A percentile compares a stretch with the other conserved stretches of the same genome.
Conservation (phyloP, 148 eudicot genomes). For the Chenopodium quinoa region DNA sequence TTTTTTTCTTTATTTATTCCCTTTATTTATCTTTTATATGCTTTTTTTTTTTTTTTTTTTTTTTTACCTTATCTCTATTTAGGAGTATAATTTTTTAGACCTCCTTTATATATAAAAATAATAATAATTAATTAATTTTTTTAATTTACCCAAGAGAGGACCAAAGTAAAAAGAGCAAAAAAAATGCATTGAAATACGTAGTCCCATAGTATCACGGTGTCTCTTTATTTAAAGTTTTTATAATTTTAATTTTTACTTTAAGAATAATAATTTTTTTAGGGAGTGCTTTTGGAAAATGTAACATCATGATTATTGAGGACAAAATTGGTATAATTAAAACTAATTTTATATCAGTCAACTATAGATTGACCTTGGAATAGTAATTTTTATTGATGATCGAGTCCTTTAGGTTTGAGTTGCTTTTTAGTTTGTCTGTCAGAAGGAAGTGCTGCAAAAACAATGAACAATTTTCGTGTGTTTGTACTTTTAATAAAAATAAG, state of each 20-base stretch:
- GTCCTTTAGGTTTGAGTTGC: constrained; percentile 6
- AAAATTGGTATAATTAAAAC: neutral
- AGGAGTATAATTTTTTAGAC: neutral
- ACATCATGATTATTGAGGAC: constrained; percentile 4
- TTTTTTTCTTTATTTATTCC: neutral
- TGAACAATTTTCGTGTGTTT: neutral
- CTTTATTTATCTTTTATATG: neutral
- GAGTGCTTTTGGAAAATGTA: neutral
- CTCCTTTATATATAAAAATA: neutral
- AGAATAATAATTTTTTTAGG: neutral
- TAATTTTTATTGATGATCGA: neutral
- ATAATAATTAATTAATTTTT: neutral
- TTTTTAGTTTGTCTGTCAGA: constrained; percentile 13
- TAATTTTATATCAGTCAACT: constrained; percentile 11
- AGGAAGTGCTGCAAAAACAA: neutral
- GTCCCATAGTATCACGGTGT: constrained; percentile 49
- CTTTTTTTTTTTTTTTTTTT: constrained; percentile 5
- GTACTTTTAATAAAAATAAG: neutral
- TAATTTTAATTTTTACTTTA: neutral
- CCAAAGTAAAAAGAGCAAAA: constrained; percentile 23
- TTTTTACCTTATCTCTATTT: constrained; percentile 8
- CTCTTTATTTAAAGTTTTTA: constrained; percentile 18
- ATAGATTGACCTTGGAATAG: constrained; percentile 2
- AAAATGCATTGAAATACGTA: constrained; percentile 34
- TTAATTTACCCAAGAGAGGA: constrained; percentile 8